phyloP scores from a whole-genome alignment of 352 stramenopile species.

The Phytophthora macrochlamydospora region DNA sequence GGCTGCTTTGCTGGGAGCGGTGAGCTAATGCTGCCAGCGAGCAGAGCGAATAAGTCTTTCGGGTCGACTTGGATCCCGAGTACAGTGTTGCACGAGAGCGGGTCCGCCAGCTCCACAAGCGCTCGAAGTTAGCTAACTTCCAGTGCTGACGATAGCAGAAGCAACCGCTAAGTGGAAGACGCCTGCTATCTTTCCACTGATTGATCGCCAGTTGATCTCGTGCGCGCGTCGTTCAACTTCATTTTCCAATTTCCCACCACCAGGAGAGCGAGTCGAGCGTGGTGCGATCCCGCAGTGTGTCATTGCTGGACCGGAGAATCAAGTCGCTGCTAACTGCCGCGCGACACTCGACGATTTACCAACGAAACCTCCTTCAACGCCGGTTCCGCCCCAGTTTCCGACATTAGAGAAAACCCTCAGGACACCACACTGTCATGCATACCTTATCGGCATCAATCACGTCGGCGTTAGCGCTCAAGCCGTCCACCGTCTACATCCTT shows the following conservation, averaged over 20 bases:
- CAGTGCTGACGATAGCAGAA: constrained; percentile 13
- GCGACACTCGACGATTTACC: constrained; percentile 7
- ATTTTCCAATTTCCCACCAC: constrained; percentile 15
- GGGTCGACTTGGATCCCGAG: background rate
- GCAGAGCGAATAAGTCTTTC: background rate
- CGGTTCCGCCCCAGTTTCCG: background rate
- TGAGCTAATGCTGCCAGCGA: constrained; percentile 28
- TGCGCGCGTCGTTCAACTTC: constrained; percentile 21
- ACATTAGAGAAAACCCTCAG: constrained; percentile 27
- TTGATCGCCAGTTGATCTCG: constrained; percentile 23
- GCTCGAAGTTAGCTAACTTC: constrained; percentile 5
- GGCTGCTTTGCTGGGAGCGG: background rate
- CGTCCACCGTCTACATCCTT: constrained; percentile 79
- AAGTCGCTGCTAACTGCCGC: constrained; percentile 20
- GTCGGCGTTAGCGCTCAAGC: constrained; percentile 69
- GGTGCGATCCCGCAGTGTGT: constrained; percentile 11
- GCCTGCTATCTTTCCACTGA: constrained; percentile 15
- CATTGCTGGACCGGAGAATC: constrained; percentile 17
- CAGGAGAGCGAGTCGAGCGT: constrained; percentile 8
- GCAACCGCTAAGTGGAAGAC: constrained; percentile 4
- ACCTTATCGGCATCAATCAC: constrained; percentile 65
- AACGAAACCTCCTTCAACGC: constrained; percentile 19
- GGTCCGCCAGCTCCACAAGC: background rate
- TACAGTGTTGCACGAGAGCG: background rate
- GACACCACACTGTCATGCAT: constrained; percentile 34